phyloP scores from a whole-genome alignment of 192 early-diverging fungal genomes.

The Diversispora epigaea region DNA sequence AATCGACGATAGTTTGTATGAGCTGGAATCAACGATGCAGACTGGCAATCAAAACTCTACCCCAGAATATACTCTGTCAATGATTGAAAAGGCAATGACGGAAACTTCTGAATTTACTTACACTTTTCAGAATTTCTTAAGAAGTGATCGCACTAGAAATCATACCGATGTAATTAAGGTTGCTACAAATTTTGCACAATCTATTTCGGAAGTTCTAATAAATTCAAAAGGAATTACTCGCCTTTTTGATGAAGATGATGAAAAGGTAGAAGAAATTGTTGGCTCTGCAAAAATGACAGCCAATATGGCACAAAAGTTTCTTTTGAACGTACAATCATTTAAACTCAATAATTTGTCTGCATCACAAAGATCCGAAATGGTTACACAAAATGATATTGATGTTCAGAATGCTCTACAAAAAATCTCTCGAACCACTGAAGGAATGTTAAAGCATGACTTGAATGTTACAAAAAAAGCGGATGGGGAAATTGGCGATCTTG shows the following conservation, averaged over 20 bases:
- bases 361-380: slow-evolving; percentile 67
- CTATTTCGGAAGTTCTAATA: slow-evolving; percentile 75
- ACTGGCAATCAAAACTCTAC: slow-evolving; percentile 86
- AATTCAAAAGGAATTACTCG: slow-evolving; percentile 91
- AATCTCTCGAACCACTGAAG: slow-evolving; percentile 74
- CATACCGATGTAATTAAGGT: slow-evolving; percentile 83
- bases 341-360: slow-evolving; percentile 63
- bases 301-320: slow-evolving; percentile 72
- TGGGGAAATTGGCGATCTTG: slow-evolving; percentile 86
- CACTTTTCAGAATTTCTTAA: slow-evolving; percentile 45
- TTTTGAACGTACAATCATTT: slow-evolving; percentile 81
- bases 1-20: slow-evolving; percentile 87
- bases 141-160: slow-evolving; percentile 59
- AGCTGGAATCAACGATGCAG: slow-evolving; percentile 77
- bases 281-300: slow-evolving; percentile 65
- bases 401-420: slow-evolving; percentile 74
- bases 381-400: slow-evolving; percentile 72
- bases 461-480: slow-evolving; percentile 54
- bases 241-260: slow-evolving; percentile 77
- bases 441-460: slow-evolving; percentile 62
- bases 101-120: slow-evolving; percentile 61
- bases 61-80: slow-evolving; percentile 87
- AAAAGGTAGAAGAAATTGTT: slow-evolving; percentile 71
- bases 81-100: slow-evolving; percentile 82
- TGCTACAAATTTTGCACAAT: slow-evolving; percentile 77